Evolutionary conservation across 2,329 filamentous ascomycete species (phyloP).

Genomic region (Ophiostoma perfectum): DNA sequence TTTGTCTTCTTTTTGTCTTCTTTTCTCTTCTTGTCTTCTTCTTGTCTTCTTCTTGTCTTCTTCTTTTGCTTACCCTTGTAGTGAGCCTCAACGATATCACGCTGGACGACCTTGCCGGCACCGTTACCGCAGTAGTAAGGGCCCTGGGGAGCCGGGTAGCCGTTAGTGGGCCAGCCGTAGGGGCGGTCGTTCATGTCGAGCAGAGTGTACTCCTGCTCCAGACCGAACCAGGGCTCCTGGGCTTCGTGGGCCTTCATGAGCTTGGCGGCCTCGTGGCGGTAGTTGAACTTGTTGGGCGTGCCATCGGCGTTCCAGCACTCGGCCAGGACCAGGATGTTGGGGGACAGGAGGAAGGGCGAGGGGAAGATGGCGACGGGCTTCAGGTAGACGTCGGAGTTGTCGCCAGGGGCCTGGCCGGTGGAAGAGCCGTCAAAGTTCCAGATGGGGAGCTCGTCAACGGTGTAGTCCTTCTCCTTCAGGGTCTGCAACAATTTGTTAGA

Average conservation of each 20-base stretch:
- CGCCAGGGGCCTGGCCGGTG: slow-evolving; percentile 67
- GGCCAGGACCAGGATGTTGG: slow-evolving; percentile 89
- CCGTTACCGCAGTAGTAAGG: slow-evolving; percentile 99
- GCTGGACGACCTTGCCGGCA: slow-evolving; percentile 93
- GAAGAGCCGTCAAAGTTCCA: slow-evolving; percentile 78
- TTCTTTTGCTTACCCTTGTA: slow-evolving; percentile 38
- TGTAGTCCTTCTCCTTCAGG: slow-evolving; percentile 28
- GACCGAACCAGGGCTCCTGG: slow-evolving; percentile 91
- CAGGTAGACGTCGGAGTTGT: slow-evolving; percentile 66
- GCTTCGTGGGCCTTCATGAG: slow-evolving; percentile 82
- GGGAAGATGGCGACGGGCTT: slow-evolving; percentile 56
- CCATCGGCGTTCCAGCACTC: slow-evolving; percentile 95
- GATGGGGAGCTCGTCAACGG: slow-evolving; percentile 58
- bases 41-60: too few species aligned
- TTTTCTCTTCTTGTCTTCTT: neutral
- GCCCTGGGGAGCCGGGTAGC: slow-evolving; percentile 87
- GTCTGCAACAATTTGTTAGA: slow-evolving; percentile 22
- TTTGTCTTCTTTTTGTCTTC: too few species aligned
- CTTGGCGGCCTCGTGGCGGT: slow-evolving; percentile 83
- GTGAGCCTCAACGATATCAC: slow-evolving; percentile 93
- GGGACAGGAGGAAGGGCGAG: slow-evolving; percentile 65
- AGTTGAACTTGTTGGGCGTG: slow-evolving; percentile 97
- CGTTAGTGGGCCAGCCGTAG: slow-evolving; percentile 83
- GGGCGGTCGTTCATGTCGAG: slow-evolving; percentile 81
- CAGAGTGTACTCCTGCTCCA: slow-evolving; percentile 96